phyloP scores from a whole-genome alignment of 331 rosid genomes.

The Rhamnella rubrinervis region DNA sequence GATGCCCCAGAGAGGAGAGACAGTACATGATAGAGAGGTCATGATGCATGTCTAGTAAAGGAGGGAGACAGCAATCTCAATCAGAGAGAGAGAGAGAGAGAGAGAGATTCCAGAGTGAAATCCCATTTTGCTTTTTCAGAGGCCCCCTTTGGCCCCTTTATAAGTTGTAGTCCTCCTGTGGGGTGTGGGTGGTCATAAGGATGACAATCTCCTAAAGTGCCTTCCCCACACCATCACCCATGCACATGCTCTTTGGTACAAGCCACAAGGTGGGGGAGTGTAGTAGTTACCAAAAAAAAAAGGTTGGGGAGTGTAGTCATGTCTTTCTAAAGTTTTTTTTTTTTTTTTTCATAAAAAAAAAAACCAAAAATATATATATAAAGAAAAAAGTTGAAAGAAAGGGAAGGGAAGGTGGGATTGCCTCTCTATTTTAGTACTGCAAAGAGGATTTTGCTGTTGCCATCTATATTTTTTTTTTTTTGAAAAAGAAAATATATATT shows the following conservation, averaged over 20 bases:
- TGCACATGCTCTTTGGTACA: conserved; percentile 71
- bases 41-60: conserved; percentile 78
- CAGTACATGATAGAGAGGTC: conserved; percentile 63
- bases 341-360: background rate
- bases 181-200: conserved; percentile 41
- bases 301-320: conserved; percentile 59
- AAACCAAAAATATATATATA: background rate
- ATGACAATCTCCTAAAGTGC: conserved; percentile 48
- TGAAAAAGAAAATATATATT: background rate
- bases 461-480: background rate
- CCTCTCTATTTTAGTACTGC: conserved; percentile 9
- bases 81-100: conserved; percentile 14
- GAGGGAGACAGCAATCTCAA: conserved; percentile 55
- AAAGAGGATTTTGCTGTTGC: conserved; percentile 16
- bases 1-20: conserved; percentile 55
- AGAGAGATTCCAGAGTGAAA: conserved; percentile 54
- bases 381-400: too few species aligned
- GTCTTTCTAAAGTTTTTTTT: conserved; percentile 36
- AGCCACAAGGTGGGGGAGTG: conserved; percentile 54
- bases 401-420: background rate
- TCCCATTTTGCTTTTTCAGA: conserved; percentile 38
- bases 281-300: too few species aligned
- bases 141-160: background rate
- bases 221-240: conserved; percentile 71
- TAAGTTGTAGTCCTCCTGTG: conserved; percentile 2